phyloP scores from a whole-genome alignment of 768 basidiomycete species.

The Russula lepida region DNA sequence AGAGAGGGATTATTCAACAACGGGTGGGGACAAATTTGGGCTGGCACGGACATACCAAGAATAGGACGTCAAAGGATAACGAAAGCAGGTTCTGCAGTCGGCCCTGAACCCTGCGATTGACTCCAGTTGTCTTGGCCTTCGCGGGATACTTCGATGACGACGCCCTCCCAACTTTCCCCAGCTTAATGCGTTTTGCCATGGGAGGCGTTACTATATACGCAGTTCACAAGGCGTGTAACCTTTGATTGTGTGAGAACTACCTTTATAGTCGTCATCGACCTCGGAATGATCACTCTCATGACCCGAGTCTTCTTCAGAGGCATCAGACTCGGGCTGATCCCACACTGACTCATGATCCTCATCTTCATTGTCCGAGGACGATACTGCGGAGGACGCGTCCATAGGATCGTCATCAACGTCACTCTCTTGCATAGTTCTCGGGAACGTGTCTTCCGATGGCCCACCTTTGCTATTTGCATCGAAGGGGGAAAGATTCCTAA shows the following conservation, averaged over 20 bases:
- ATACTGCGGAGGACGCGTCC: background rate
- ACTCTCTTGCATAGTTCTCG: background rate
- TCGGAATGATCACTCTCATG: background rate
- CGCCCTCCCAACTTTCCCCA: background rate
- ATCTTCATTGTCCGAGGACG: background rate
- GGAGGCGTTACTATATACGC: background rate
- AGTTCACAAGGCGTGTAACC: background rate
- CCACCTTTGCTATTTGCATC: background rate
- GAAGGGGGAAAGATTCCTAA: background rate
- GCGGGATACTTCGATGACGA: background rate
- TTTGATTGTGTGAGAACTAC: background rate
- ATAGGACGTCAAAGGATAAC: constrained; percentile 14
- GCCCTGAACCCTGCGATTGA: constrained; percentile 4
- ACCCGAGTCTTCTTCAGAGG: background rate
- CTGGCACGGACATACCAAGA: constrained; percentile 2
- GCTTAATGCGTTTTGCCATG: constrained; percentile 8
- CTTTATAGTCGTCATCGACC: background rate
- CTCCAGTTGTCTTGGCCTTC: background rate
- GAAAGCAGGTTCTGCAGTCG: constrained; percentile 18
- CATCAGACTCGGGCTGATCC: background rate
- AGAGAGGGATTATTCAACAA: background rate
- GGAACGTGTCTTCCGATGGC: background rate
- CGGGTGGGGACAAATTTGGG: background rate
- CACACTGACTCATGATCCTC: background rate
- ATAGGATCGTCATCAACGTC: constrained; percentile 5